Evolutionary conservation across 2,329 filamentous ascomycete genomes (phyloP).

Genomic region (Cladobotryum mycophilum): DNA sequence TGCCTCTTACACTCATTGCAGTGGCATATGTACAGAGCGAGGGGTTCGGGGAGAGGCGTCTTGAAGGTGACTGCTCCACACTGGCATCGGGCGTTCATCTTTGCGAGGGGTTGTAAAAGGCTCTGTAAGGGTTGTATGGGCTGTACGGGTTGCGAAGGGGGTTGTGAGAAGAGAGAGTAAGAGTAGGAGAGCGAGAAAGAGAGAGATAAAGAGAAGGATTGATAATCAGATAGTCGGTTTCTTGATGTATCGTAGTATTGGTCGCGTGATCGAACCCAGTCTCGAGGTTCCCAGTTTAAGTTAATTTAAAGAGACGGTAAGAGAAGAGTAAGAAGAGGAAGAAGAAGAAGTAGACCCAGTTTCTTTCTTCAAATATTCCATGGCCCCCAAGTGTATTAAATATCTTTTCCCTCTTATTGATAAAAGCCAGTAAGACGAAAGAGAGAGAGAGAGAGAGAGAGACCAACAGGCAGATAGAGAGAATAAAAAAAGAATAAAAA

Average conservation of each 20-base stretch:
- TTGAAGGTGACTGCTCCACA: constrained; percentile 58
- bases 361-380: no score
- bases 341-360: neutral
- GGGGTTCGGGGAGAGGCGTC: constrained; percentile 52
- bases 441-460: neutral
- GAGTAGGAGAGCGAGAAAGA: no score
- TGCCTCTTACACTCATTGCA: constrained; percentile 61
- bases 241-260: no score
- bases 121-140: no score
- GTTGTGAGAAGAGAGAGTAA: neutral
- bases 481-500: neutral
- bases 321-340: neutral
- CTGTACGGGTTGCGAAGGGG: neutral
- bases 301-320: neutral
- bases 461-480: neutral
- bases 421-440: neutral
- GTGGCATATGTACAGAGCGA: constrained; percentile 66
- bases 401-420: neutral
- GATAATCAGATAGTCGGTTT: no score
- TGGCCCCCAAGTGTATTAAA: no score
- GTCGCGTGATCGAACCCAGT: no score
- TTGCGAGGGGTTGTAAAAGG: constrained; percentile 1
- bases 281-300: no score
- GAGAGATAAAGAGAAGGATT: neutral
- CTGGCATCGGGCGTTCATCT: constrained; percentile 57